Conservation (phyloP, 208 protist genomes). For the Leishmania guyanensis region DNA sequence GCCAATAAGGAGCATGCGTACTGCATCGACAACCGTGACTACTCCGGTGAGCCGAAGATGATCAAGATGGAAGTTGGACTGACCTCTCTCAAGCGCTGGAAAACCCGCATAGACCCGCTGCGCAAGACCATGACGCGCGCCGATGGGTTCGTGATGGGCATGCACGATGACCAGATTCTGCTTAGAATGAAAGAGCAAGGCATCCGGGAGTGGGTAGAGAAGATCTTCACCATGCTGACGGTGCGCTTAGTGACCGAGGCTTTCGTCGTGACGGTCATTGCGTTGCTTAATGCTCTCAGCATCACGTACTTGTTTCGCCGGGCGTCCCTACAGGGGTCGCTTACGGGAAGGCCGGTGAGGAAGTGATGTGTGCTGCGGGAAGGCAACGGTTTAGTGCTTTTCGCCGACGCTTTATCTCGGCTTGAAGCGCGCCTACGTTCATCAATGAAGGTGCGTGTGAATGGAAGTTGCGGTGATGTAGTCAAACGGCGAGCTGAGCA, state of each 20-base stretch:
- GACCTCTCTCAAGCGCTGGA: constrained; percentile 79
- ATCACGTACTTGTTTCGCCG: constrained; percentile 44
- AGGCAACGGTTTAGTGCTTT: not conserved
- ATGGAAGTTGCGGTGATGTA: not conserved
- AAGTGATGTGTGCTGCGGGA: not conserved
- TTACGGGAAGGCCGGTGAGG: not conserved
- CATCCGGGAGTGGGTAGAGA: constrained; percentile 67
- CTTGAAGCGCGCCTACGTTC: not conserved
- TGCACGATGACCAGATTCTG: constrained; percentile 83
- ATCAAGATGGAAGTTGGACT: constrained; percentile 77
- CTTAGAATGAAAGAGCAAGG: constrained; percentile 64
- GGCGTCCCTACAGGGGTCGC: not conserved
- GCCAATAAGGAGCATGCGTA: constrained; percentile 65
- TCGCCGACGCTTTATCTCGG: not conserved
- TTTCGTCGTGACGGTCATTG: constrained; percentile 58
- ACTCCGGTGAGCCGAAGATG: constrained; percentile 51
- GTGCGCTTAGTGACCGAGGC: constrained; percentile 62
- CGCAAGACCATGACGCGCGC: constrained; percentile 61
- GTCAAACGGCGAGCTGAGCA: not conserved
- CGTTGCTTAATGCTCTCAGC: constrained; percentile 56
- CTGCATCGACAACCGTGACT: constrained; percentile 79
- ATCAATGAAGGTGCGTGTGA: not conserved
- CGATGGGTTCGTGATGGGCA: constrained; percentile 71
- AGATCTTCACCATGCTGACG: constrained; percentile 53
- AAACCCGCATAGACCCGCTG: constrained; percentile 77